phyloP scores from a whole-genome alignment of 2,329 filamentous ascomycete genomes.

The Colletotrichum tropicale region DNA sequence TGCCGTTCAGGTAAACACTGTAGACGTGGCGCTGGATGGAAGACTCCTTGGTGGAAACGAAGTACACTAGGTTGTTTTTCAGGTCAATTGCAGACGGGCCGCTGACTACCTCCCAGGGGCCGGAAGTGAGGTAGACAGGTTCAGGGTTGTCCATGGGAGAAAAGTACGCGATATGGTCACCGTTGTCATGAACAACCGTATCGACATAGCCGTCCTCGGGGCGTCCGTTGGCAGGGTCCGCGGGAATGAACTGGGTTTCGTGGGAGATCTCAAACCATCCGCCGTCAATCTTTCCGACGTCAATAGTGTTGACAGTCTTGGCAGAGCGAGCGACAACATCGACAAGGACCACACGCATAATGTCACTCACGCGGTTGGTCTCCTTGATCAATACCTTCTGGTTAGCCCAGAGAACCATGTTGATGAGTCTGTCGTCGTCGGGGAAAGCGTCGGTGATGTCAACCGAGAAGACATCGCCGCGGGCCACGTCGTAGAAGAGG shows the following conservation, averaged over 20 bases:
- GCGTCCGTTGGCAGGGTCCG: constrained; percentile 77
- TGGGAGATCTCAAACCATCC: constrained; percentile 98
- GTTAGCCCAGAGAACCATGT: constrained; percentile 90
- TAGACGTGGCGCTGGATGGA: constrained; percentile 93
- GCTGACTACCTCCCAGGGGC: constrained; percentile 88
- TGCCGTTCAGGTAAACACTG: constrained; percentile 83
- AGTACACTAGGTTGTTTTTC: constrained; percentile 87
- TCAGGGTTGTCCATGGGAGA: constrained; percentile 81
- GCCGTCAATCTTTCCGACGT: constrained; percentile 86
- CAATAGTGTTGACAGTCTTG: constrained; percentile 77
- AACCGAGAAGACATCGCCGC: constrained; percentile 80
- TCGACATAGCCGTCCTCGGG: constrained; percentile 91
- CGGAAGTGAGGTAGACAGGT: constrained; percentile 86
- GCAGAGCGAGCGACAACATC: constrained; percentile 77
- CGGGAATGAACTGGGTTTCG: constrained; percentile 83
- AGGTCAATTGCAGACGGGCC: constrained; percentile 87
- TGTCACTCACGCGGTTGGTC: constrained; percentile 92
- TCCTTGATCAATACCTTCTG: constrained; percentile 85
- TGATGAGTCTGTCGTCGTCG: constrained; percentile 86
- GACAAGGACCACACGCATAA: constrained; percentile 86
- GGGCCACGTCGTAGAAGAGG: constrained; percentile 84
- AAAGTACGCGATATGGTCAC: constrained; percentile 94
- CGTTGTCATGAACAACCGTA: constrained; percentile 82
- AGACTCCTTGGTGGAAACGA: constrained; percentile 83
- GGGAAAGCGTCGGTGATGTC: constrained; percentile 77